Base-by-base conservation (phyloP, 331 rosid species). In the Rhamnella rubrinervis region DNA sequence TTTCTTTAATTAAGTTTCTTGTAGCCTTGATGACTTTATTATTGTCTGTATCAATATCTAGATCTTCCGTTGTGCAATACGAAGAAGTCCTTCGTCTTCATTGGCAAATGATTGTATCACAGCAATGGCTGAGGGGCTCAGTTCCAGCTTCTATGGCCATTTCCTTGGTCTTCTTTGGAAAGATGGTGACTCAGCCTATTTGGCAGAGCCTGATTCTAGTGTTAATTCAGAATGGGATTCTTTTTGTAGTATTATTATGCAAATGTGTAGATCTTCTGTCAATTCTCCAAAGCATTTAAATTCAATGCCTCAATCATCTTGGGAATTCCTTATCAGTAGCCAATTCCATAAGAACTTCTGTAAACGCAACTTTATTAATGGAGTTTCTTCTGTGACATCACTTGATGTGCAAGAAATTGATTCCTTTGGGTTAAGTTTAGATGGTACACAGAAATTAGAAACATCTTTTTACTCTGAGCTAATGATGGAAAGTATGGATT, bases 121-220 rank as follows among this genome's bases (percentile, higher is more conserved):
- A 68, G 96, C 96, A 57, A 88, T 93, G 85, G 90, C 98, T 40
- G 92, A 87, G 83, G 96, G 97, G 73, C 88, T 93, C 64, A 75
- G 68, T 75, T 78, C 92, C 71, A 80, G 78, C 71, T 87, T 89
- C 82, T 91, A 85, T 65, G 64, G 80, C 72, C 88, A 93, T 77
- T 83, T 93, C 78, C 90, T 91, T 69, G 85, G 92, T 81, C 92
- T 80, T 74, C 86, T 93, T 71, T 93, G 98, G 98, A 89, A 79
- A 76, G 92, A 91, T 82, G 88, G 89, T 20, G 84, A 87, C 59
- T 82, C 87, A 50, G 83, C 82, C 57, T 80, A 79, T 76, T 73
- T 78, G 55, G 75, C 91, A 67, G 85, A 75, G 68, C 74, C 84
- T 41, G 85, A 85, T 66, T 65, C 85, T 64, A 74, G 80, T 74